Conservation (phyloP, 306 rosid species). For the Quercus bicolor region DNA sequence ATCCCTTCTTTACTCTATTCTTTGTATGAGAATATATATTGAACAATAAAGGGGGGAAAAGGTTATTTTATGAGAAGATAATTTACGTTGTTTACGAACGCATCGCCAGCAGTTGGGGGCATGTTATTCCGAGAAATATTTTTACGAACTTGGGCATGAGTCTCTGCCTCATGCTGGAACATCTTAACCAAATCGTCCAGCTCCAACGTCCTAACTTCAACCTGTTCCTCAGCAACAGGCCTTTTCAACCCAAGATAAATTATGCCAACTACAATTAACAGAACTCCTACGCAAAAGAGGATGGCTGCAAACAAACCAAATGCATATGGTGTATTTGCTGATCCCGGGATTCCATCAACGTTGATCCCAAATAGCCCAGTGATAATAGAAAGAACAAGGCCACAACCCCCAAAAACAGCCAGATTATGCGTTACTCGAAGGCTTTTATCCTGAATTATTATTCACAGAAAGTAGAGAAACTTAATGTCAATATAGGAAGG, state of each 20-base stretch:
- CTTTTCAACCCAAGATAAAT: conserved; percentile 68
- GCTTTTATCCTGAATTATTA: conserved; percentile 71
- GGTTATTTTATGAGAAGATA: conserved; percentile 37
- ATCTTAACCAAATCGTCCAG: conserved; percentile 66
- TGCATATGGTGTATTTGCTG: conserved; percentile 63
- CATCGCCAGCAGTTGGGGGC: conserved; percentile 79
- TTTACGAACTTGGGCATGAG: conserved; percentile 75
- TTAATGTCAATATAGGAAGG: conserved; percentile 8
- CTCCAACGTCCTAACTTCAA: conserved; percentile 76
- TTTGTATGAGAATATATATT: neutral
- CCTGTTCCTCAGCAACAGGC: conserved; percentile 55
- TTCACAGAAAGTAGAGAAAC: conserved; percentile 14
- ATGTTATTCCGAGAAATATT: conserved; percentile 47
- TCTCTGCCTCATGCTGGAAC: conserved; percentile 94
- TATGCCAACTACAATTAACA: conserved; percentile 58
- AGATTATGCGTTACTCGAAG: conserved; percentile 85
- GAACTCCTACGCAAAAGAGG: conserved; percentile 44
- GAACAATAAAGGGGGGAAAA: neutral
- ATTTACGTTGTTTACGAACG: conserved; percentile 22
- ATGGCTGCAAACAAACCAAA: conserved; percentile 74
- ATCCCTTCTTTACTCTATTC: neutral
- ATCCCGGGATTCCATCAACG: conserved; percentile 88
- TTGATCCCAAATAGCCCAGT: conserved; percentile 93
- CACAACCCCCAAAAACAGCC: conserved; percentile 79
- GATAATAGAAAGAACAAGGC: conserved; percentile 72